Conservation (phyloP, 768 basidiomycete genomes). For the Tricholomella constricta region DNA sequence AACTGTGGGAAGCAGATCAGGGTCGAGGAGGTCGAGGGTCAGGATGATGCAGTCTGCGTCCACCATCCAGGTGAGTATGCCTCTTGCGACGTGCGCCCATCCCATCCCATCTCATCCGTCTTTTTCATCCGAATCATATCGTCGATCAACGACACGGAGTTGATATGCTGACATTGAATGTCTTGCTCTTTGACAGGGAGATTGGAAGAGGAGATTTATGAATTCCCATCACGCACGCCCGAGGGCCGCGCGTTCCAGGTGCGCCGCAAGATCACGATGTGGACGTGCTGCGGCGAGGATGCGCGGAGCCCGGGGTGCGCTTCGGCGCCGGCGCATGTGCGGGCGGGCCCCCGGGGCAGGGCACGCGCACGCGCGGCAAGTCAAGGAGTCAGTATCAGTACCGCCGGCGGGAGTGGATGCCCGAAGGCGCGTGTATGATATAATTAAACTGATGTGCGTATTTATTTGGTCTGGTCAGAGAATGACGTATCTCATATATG, state of each 20-base stretch:
- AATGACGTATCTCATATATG: no score
- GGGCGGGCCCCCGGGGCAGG: background rate
- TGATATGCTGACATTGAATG: no score
- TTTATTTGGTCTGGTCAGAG: no score
- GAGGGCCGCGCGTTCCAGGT: slow-evolving; percentile 33
- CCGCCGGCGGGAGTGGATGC: background rate
- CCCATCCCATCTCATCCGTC: background rate
- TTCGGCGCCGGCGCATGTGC: slow-evolving; percentile 16
- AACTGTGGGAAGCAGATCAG: slow-evolving; percentile 21
- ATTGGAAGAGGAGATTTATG: slow-evolving; percentile 40
- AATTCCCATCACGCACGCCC: slow-evolving; percentile 40
- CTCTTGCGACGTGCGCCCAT: background rate
- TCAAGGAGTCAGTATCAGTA: background rate
- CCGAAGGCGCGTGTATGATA: no score
- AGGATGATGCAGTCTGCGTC: slow-evolving; percentile 19
- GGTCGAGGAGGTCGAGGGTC: slow-evolving; percentile 3
- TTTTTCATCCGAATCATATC: no score
- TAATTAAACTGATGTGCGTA: no score
- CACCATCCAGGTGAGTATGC: slow-evolving; percentile 42
- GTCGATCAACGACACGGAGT: no score
- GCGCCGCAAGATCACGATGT: slow-evolving; percentile 41
- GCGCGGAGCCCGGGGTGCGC: slow-evolving; percentile 40
- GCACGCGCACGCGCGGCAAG: background rate
- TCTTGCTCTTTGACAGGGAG: slow-evolving; percentile 30
- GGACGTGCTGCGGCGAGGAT: slow-evolving; percentile 51